These are phyloP conservation scores for Stagonosporopsis rhizophila DNA, from an alignment of 2,329 filamentous ascomycete species.

Conservation along the genomic window DNA sequence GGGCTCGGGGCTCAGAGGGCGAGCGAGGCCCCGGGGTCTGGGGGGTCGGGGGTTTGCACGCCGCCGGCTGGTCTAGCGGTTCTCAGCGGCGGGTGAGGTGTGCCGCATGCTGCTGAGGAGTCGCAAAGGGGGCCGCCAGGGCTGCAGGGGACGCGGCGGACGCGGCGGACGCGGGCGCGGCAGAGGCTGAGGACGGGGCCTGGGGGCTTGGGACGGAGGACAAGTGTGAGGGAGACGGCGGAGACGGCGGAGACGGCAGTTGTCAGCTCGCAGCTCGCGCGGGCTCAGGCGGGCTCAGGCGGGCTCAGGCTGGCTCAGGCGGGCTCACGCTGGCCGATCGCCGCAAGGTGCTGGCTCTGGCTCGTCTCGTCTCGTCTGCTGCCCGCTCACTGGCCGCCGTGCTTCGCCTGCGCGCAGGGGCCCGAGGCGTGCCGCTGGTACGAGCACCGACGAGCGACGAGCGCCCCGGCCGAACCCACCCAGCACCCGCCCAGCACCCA, in stretches of 20 bases:
- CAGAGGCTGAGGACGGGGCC: neutral
- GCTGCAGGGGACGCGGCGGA: neutral
- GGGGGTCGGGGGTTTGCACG: constrained; percentile 10
- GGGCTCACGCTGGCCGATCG: constrained; percentile 23
- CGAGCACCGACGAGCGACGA: no score
- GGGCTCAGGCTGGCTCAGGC: no score
- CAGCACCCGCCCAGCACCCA: no score
- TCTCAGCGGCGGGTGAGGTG: constrained; percentile 20
- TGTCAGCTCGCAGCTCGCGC: no score
- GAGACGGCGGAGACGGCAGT: no score
- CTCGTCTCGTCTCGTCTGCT: neutral
- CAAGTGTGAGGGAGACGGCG: neutral
- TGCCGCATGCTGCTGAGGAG: constrained; percentile 29
- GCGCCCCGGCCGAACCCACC: neutral
- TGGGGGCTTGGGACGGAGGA: no score
- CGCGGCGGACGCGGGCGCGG: neutral
- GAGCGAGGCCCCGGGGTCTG: neutral
- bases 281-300: no score
- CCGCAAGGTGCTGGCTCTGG: neutral
- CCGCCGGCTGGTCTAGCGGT: constrained; percentile 29
- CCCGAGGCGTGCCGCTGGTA: neutral
- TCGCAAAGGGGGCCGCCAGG: constrained; percentile 9
- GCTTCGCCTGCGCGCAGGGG: neutral
- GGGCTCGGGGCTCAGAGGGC: no score
- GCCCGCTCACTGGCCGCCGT: neutral